Base-by-base conservation (phyloP, 306 rosid genomes). In the Hippophae gyantsensis region DNA sequence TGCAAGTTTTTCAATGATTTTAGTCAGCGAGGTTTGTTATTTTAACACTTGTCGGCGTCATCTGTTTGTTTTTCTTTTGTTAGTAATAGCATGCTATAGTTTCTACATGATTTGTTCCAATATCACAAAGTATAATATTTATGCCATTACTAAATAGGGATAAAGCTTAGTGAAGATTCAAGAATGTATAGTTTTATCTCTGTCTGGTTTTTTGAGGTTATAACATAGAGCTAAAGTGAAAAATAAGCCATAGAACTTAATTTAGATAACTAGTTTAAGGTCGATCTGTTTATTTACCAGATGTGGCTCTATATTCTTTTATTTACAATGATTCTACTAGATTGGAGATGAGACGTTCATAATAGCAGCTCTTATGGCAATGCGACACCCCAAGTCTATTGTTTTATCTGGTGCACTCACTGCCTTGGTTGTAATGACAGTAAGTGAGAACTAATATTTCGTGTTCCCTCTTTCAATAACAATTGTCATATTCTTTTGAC, bases 281-380 rank as follows among this genome's bases (percentile, higher is more conserved):
- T 32, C 3, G 38, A 32, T 32, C 38, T 32, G 38, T 32, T 32
- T 4, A 32, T 2, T 32, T 32, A 32, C 38, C 38, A 32, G 38
- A 32, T 32, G 38, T 32, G 38, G 38, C 38, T 32, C 3, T 32
- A 2, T 32, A 32, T 47, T 48, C 7, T 66, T 58, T 51, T 69
- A 67, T 74, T 59, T 69, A 56, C 48, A 43, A 70, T 72, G 48
- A 18, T 48, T 43, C 60, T 77, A 70, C 78, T 78, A 93, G 99
- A 93, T 93, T 76, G 97, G 99, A 74, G 99, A 93, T 62, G 99
- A 93, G 78, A 93, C 99, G 9, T 93, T 93, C 65, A 93, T 93
- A 58, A 93, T 93, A 65, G 99, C 99, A 51, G 99, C 99, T 72
- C 89, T 93, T 43, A 93, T 89, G 99, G 99, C 97, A 44, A 93